Evolutionary conservation across 2,329 filamentous ascomycete species (phyloP), one percentile per base, ranked within the genome.

Genomic region (Fusarium staphyleae): DNA sequence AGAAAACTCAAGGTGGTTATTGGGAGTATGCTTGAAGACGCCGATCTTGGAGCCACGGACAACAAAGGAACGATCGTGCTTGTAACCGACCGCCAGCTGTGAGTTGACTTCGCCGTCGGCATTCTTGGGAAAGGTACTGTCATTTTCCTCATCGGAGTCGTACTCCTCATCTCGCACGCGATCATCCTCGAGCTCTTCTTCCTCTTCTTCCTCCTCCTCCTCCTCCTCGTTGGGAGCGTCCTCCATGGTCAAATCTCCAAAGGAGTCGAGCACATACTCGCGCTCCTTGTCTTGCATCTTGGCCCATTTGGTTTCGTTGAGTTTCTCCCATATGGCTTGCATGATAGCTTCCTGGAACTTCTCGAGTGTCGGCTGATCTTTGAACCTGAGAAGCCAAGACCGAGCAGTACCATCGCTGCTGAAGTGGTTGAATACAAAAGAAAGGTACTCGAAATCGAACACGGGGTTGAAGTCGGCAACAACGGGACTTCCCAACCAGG

Each of bases 401-500:
- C 93, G 96, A 4, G 95, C 93, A 2, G 89, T 90, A 2, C 93
- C 91, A 73, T 97, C 91, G 29, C 87, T 83, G 12, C 89, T 84
- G 72, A 96, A 98, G 71, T 97, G 92, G 69, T 99, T 99, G 82
- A 99, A 99, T 69, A 99, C 97, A 72, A 98, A 98, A 0, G 93
- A 98, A n/a, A 96, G 81, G 67, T 93, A 98, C 73, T 99, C 95
- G 63, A 97, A 98, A 76, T 98, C 98, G 80, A 98, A 99, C 15
- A 99, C 93, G 0, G 95, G 95, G 67, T 98, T 98, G 74, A 98
- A 91, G 65, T 99, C 95, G 6, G 91, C 88, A 24, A 92, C 81
- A 24, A 99, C 86, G 3, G 88, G 83, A 61, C 96, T 90, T 16
- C 92, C 92, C 3, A 99, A 79, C 91, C 92, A 97, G 47, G 93